Percentiles rank a stretch among this genome's conserved stretches.
Evolutionary conservation across 2,329 filamentous ascomycete species (phyloP).

Genomic region (Paecilomyces niveus): DNA sequence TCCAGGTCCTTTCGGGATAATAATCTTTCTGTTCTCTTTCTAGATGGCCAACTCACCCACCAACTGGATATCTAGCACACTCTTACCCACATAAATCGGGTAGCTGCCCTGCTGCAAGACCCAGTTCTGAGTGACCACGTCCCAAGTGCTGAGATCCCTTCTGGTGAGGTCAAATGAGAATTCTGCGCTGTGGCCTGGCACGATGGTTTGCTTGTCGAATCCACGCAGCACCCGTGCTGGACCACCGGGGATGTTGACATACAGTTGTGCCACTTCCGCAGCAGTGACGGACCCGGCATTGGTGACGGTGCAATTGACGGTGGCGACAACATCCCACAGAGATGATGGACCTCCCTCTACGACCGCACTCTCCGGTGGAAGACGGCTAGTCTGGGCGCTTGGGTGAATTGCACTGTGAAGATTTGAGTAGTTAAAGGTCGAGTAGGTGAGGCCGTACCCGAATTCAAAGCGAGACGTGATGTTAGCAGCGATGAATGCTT

Average conservation of each 20-base stretch:
- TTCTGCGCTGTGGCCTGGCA: conserved; percentile 54
- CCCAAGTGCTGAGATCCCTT: conserved; percentile 77
- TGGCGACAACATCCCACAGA: conserved; percentile 38
- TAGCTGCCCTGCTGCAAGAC: conserved; percentile 48
- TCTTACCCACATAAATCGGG: conserved; percentile 45
- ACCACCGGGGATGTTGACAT: conserved; percentile 63
- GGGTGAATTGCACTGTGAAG: conserved; percentile 35
- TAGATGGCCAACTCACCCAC: not conserved
- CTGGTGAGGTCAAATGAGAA: conserved; percentile 63
- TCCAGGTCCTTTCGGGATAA: too few relatives aligned
- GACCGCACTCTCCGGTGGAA: conserved; percentile 42
- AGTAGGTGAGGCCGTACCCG: conserved; percentile 27
- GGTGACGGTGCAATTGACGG: conserved; percentile 34
- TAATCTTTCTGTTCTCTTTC: not conserved
- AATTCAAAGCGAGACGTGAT: conserved; percentile 33
- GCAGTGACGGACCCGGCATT: conserved; percentile 37
- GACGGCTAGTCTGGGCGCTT: conserved; percentile 8
- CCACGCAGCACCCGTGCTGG: conserved; percentile 62
- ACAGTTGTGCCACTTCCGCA: conserved; percentile 45
- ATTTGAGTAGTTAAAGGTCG: conserved; percentile 32
- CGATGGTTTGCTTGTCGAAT: conserved; percentile 67
- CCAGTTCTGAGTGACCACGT: conserved; percentile 68
- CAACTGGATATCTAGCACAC: not conserved
- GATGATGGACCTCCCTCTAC: conserved; percentile 46
- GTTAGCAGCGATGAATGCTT: conserved; percentile 40